phyloP scores from a whole-genome alignment of 2,329 filamentous ascomycete species.

The Monosporascus sp. region DNA sequence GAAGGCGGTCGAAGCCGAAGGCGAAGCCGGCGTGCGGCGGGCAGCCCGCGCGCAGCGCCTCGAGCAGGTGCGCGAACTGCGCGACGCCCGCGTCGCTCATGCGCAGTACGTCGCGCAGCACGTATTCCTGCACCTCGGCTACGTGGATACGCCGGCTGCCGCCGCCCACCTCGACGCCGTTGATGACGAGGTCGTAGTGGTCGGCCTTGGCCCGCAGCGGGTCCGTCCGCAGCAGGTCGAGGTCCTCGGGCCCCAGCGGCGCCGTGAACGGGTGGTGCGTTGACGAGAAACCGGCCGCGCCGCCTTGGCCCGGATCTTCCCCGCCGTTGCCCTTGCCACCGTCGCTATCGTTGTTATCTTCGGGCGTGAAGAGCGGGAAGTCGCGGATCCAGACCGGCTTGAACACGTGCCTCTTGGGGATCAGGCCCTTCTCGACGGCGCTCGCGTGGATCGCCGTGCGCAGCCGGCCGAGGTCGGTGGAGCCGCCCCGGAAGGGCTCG shows the following conservation, averaged over 20 bases:
- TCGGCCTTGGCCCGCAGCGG: slow-evolving; percentile 73
- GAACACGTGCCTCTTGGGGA: slow-evolving; percentile 46
- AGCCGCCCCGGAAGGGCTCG: slow-evolving; percentile 61
- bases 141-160: slow-evolving; percentile 90
- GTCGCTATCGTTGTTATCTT: slow-evolving; percentile 43
- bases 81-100: slow-evolving; percentile 67
- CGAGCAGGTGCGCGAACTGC: slow-evolving; percentile 80
- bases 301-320: slow-evolving; percentile 71
- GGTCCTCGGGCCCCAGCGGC: slow-evolving; percentile 65
- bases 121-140: slow-evolving; percentile 73
- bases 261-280: slow-evolving; percentile 97
- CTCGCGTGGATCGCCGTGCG: slow-evolving; percentile 64
- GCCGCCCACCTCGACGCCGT: slow-evolving; percentile 89
- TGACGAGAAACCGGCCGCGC: slow-evolving; percentile 71
- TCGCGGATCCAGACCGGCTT: slow-evolving; percentile 80
- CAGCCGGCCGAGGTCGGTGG: slow-evolving; percentile 65
- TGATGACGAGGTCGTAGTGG: slow-evolving; percentile 94
- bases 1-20: slow-evolving; percentile 81
- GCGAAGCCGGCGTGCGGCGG: slow-evolving; percentile 94
- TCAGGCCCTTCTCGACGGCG: slow-evolving; percentile 58
- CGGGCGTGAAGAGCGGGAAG: slow-evolving; percentile 88
- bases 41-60: slow-evolving; percentile 78
- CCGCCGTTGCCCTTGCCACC: slow-evolving; percentile 41
- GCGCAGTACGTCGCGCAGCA: slow-evolving; percentile 78
- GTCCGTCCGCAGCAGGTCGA: slow-evolving; percentile 66